A percentile compares a stretch with the other conserved stretches of the same genome.
These are phyloP conservation scores for Cenococcum geophilum DNA, from an alignment of 495 filamentous ascomycete species.

Conservation along the genomic window DNA sequence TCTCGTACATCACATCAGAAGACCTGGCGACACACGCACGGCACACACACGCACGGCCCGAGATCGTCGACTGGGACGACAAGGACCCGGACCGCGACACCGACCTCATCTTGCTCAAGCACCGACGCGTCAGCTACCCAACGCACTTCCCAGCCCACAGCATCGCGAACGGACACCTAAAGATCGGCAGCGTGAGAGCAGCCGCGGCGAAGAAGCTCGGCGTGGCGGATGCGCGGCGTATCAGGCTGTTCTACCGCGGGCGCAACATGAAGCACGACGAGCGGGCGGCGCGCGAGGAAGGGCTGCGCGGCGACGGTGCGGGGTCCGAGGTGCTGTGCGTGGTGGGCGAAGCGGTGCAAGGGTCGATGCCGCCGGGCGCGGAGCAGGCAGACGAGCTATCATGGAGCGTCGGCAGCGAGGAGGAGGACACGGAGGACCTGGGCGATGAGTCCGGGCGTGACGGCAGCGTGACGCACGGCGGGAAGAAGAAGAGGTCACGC, in stretches of 20 bases:
- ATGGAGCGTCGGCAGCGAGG: constrained; percentile 44
- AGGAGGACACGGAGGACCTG: constrained; percentile 37
- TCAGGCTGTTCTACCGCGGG: constrained; percentile 81
- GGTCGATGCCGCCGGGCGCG: constrained; percentile 19
- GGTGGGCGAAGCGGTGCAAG: constrained; percentile 43
- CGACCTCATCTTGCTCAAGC: constrained; percentile 69
- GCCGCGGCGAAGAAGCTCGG: constrained; percentile 59
- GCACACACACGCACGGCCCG: constrained; percentile 25
- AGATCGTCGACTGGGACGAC: constrained; percentile 33
- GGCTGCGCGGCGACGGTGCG: constrained; percentile 55
- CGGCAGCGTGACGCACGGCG: background rate
- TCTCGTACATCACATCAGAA: constrained; percentile 71
- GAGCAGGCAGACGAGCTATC: constrained; percentile 19
- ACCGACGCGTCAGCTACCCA: constrained; percentile 64
- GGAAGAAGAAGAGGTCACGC: constrained; percentile 25
- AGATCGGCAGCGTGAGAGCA: constrained; percentile 59
- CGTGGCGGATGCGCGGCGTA: constrained; percentile 51
- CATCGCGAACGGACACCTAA: constrained; percentile 70
- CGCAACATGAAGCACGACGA: constrained; percentile 62
- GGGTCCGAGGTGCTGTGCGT: constrained; percentile 70
- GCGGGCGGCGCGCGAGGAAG: constrained; percentile 62
- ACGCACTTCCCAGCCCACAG: constrained; percentile 74
- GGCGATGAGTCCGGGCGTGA: constrained; percentile 12
- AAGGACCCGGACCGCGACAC: constrained; percentile 47
- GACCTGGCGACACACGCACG: constrained; percentile 41